Conservation (phyloP, 129 eudicot species). For the Scalesia atractyloides region DNA sequence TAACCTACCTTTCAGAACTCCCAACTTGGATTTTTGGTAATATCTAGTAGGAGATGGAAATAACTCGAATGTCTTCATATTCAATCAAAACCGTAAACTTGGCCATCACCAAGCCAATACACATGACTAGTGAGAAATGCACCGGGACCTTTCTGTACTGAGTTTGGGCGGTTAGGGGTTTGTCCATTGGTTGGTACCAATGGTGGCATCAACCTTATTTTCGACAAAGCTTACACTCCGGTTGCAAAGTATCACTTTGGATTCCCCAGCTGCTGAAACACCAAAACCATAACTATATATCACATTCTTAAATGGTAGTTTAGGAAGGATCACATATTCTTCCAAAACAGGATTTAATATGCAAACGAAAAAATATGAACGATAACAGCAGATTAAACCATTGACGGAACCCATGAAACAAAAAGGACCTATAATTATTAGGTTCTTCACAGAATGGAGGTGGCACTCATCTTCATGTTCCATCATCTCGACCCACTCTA, state of each 20-base stretch:
- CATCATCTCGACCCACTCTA: constrained; percentile 20
- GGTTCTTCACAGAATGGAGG: neutral
- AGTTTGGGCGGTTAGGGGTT: neutral
- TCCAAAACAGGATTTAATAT: constrained; percentile 1
- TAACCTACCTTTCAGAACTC: no score
- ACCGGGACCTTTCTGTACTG: neutral
- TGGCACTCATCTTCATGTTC: neutral
- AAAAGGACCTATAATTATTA: neutral
- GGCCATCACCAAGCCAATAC: neutral
- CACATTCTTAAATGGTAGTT: neutral
- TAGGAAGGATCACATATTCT: neutral
- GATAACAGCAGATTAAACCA: constrained; percentile 41
- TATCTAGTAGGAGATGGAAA: neutral
- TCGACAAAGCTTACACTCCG: neutral
- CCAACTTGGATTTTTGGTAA: neutral
- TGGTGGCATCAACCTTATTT: neutral
- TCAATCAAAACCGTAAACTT: neutral
- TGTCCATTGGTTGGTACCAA: constrained; percentile 8
- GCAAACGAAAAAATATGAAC: neutral
- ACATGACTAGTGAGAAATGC: neutral
- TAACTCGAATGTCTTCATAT: neutral
- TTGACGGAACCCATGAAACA: constrained; percentile 31
- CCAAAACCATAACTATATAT: neutral
- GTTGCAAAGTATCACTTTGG: neutral
- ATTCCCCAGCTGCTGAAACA: neutral